Evolutionary conservation across 2,329 filamentous ascomycete genomes (phyloP).

Genomic region (Sphaceloma murrayae): DNA sequence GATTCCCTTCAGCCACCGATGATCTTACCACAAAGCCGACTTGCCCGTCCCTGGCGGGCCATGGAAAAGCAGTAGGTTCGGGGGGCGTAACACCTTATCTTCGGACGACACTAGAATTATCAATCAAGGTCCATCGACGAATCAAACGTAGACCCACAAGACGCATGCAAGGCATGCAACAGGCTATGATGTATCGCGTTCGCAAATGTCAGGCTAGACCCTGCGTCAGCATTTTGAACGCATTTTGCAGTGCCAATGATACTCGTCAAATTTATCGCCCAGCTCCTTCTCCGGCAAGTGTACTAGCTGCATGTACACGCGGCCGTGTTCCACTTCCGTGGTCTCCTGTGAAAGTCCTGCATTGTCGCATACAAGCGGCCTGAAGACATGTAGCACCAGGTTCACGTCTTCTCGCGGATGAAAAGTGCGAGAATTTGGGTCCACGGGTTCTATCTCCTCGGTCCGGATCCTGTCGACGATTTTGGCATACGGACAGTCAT

Average conservation of each 20-base stretch:
- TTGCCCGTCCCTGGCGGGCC: slow-evolving; percentile 39
- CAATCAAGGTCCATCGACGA: no score
- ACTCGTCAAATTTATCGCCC: no score
- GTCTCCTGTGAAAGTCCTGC: background rate
- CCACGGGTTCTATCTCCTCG: background rate
- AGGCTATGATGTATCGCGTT: no score
- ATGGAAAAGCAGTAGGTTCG: slow-evolving; percentile 36
- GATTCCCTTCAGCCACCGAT: slow-evolving; percentile 13
- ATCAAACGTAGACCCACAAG: no score
- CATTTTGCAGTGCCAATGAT: no score
- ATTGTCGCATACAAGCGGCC: background rate
- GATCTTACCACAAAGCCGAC: slow-evolving; percentile 32
- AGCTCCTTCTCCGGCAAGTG: no score
- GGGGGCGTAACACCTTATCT: no score
- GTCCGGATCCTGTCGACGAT: background rate
- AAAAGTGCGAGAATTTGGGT: background rate
- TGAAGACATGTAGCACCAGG: background rate
- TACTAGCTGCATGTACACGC: no score
- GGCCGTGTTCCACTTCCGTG: background rate
- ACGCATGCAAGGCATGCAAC: no score
- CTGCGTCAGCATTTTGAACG: no score
- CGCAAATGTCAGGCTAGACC: no score
- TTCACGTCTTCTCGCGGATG: background rate
- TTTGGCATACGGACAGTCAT: background rate
- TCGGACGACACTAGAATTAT: no score